Percentiles rank a stretch among this genome's conserved stretches.
phyloP scores from a whole-genome alignment of 495 filamentous ascomycete species.

The Lasiosphaeria ovina region DNA sequence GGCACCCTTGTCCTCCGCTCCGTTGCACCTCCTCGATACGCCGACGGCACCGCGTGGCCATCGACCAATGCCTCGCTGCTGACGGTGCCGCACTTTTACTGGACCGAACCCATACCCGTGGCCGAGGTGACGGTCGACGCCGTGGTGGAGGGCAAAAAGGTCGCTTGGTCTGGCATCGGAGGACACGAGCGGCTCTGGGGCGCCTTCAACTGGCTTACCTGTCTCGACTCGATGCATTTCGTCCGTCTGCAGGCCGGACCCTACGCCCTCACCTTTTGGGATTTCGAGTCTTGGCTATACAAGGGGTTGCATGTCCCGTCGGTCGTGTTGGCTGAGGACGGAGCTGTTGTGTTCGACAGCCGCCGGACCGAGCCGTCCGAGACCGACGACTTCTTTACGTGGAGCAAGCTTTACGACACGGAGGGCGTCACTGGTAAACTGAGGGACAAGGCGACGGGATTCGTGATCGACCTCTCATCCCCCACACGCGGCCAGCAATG shows the following conservation, averaged over 20 bases:
- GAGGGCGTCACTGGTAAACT: conserved; percentile 8
- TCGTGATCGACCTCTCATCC: conserved; percentile 10
- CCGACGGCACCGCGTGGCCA: conserved; percentile 11
- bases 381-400: conserved; percentile 10
- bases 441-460: conserved; percentile 11
- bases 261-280: conserved; percentile 9
- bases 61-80: conserved; percentile 9
- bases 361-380: conserved; percentile 9
- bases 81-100: conserved; percentile 15
- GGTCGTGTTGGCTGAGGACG: conserved; percentile 7
- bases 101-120: conserved; percentile 13
- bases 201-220: conserved; percentile 16
- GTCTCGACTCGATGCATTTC: conserved; percentile 10
- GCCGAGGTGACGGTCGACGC: conserved; percentile 7
- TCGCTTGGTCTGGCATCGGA: conserved; percentile 8
- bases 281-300: conserved; percentile 13
- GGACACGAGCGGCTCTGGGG: conserved; percentile 15
- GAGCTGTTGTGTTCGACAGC: neutral
- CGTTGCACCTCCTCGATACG: conserved; percentile 10
- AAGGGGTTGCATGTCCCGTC: conserved; percentile 10
- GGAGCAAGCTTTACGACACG: conserved; percentile 8
- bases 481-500: conserved; percentile 8
- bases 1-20: conserved; percentile 6
- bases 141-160: conserved; percentile 10
- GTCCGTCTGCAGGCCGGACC: conserved; percentile 11